These are phyloP conservation scores for Coniferiporia weirii DNA, from an alignment of 1,284 basidiomycete species.

Conservation along the genomic window DNA sequence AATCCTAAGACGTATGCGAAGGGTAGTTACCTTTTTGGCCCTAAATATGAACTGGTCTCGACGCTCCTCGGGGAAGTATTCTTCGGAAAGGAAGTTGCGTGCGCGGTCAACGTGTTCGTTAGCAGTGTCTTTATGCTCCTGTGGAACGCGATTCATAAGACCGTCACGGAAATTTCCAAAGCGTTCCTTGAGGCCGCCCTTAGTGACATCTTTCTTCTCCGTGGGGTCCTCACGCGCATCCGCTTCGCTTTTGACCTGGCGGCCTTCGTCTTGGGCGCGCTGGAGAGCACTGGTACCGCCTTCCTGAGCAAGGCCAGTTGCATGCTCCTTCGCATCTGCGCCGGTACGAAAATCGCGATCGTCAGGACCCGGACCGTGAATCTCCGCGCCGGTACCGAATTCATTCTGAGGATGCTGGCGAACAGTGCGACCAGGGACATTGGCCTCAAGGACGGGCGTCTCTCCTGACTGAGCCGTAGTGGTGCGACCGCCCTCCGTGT, in stretches of 20 bases:
- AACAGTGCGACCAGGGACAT: conserved; percentile 10
- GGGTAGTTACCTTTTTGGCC: conserved; percentile 40
- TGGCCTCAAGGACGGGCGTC: conserved; percentile 15
- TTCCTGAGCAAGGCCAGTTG: background rate
- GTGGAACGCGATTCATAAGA: conserved; percentile 31
- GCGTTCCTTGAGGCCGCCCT: conserved; percentile 9
- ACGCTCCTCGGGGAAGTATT: conserved; percentile 64
- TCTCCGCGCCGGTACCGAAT: conserved; percentile 14
- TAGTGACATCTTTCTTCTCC: conserved; percentile 15
- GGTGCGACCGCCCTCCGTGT: conserved; percentile 10
- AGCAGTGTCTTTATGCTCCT: conserved; percentile 36
- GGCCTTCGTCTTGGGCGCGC: conserved; percentile 2
- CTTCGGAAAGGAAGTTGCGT: conserved; percentile 43
- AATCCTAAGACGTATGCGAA: background rate
- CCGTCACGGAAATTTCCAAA: conserved; percentile 21
- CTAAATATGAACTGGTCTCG: conserved; percentile 55
- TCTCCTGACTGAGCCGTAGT: conserved; percentile 1
- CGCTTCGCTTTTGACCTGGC: conserved; percentile 4
- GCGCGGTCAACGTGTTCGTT: conserved; percentile 35
- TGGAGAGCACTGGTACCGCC: background rate
- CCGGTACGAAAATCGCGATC: conserved; percentile 9
- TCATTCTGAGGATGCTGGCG: conserved; percentile 13
- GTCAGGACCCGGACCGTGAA: conserved; percentile 8
- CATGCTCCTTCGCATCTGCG: conserved; percentile 5
- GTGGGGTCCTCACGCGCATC: conserved; percentile 11